Evolutionary conservation across 768 basidiomycete species (phyloP).

Genomic region (Psilocybe tampanensis): DNA sequence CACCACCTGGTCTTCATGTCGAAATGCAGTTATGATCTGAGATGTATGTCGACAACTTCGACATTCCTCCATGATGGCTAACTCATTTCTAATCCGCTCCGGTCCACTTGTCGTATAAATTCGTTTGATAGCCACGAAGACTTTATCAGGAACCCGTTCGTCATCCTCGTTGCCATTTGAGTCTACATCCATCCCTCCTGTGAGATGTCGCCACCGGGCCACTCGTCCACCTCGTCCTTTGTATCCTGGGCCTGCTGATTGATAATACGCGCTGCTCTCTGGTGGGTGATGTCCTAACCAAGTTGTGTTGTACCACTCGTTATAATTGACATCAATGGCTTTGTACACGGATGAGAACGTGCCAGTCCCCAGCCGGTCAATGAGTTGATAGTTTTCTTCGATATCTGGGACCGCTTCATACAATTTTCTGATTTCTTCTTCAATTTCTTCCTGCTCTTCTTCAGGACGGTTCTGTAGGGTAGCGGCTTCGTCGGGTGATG

Average conservation of each 20-base stretch:
- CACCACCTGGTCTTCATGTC: conserved; percentile 89
- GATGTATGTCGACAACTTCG: conserved; percentile 86
- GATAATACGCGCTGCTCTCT: conserved; percentile 66
- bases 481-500: conserved; percentile 55
- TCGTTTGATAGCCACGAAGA: conserved; percentile 92
- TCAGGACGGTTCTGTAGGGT: conserved; percentile 56
- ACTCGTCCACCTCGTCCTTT: conserved; percentile 26
- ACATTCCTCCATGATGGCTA: conserved; percentile 85
- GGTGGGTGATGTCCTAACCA: conserved; percentile 73
- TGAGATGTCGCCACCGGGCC: conserved; percentile 7
- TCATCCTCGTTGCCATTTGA: neutral
- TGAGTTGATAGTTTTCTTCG: conserved; percentile 65
- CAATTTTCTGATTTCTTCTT: conserved; percentile 76
- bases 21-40: conserved; percentile 93
- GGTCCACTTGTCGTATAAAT: conserved; percentile 98
- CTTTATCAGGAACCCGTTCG: conserved; percentile 40
- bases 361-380: conserved; percentile 94
- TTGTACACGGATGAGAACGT: conserved; percentile 99
- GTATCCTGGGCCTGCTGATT: conserved; percentile 42
- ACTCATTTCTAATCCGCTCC: conserved; percentile 89
- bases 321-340: conserved; percentile 80
- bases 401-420: conserved; percentile 68
- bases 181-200: conserved; percentile 10
- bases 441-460: conserved; percentile 76
- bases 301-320: conserved; percentile 73